A percentile compares a stretch with the other conserved stretches of the same genome.
These are phyloP conservation scores for Cercospora sp. DNA, from an alignment of 2,329 filamentous ascomycete genomes.

Conservation along the genomic window DNA sequence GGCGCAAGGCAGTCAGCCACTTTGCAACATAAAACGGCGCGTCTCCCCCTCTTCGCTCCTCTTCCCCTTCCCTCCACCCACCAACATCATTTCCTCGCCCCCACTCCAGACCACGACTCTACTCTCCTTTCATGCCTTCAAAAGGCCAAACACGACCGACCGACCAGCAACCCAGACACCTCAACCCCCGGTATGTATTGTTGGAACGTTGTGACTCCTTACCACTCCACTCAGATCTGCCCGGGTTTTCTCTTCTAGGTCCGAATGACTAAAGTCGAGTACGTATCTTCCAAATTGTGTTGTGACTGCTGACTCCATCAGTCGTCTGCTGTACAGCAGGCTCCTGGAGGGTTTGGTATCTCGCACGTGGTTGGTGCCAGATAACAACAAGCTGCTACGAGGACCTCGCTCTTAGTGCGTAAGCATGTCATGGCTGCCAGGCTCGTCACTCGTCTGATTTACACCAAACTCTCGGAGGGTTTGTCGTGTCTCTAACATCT, in stretches of 20 bases:
- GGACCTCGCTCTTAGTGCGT: background rate
- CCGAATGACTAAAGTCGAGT: background rate
- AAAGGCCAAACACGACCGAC: slow-evolving; percentile 6
- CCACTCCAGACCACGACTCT: background rate
- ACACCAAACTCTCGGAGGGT: background rate
- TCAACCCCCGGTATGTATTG: background rate
- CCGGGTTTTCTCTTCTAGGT: background rate
- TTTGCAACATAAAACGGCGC: background rate
- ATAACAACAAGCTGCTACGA: background rate
- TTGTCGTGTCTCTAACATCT: background rate
- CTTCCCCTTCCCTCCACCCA: background rate
- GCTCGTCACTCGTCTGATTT: background rate
- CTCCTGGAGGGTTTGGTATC: background rate
- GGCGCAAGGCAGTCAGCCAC: background rate
- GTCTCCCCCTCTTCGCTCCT: background rate
- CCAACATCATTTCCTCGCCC: background rate
- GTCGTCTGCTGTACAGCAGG: background rate
- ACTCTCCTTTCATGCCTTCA: background rate
- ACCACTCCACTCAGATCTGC: background rate
- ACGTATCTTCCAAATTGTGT: background rate
- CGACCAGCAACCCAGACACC: background rate
- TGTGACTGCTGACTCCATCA: background rate
- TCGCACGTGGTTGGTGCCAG: background rate
- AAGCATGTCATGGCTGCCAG: background rate
- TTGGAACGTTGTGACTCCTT: background rate